A percentile compares a stretch with the other conserved stretches of the same genome.
These are phyloP conservation scores for Pseudocercospora musae DNA, from an alignment of 2,329 filamentous ascomycete genomes.

Conservation along the genomic window DNA sequence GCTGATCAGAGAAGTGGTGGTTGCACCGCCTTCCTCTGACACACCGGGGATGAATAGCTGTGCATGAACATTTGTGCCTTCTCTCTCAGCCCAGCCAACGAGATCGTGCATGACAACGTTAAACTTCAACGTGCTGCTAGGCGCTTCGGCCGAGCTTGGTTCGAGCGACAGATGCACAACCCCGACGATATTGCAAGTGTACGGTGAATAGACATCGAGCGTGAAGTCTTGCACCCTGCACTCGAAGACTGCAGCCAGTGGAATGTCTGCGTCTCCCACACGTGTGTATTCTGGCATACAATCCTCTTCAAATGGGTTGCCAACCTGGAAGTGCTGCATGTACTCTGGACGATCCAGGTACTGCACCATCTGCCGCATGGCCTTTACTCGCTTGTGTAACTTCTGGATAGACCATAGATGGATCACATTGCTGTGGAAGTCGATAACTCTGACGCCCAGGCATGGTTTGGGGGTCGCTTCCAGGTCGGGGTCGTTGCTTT, in stretches of 20 bases:
- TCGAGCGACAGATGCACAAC: conserved; percentile 89
- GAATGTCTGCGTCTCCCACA: conserved; percentile 88
- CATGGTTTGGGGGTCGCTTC: conserved; percentile 84
- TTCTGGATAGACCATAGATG: conserved; percentile 95
- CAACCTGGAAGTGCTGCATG: conserved; percentile 83
- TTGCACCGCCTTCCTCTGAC: conserved; percentile 82
- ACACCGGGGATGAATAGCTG: conserved; percentile 94
- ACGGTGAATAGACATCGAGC: conserved; percentile 85
- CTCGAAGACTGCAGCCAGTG: conserved; percentile 88
- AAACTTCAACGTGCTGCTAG: conserved; percentile 90
- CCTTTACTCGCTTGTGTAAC: conserved; percentile 76
- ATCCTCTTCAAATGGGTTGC: conserved; percentile 84
- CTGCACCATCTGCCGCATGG: conserved; percentile 96
- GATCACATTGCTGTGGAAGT: conserved; percentile 81
- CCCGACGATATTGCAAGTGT: conserved; percentile 85
- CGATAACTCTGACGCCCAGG: conserved; percentile 82
- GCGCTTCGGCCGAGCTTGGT: conserved; percentile 87
- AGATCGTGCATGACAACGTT: conserved; percentile 98
- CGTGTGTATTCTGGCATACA: conserved; percentile 91
- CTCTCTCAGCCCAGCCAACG: conserved; percentile 88
- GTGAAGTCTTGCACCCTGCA: conserved; percentile 91
- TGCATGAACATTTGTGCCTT: conserved; percentile 92
- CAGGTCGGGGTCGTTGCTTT: conserved; percentile 65
- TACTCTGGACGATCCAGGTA: conserved; percentile 95
- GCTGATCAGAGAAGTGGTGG: conserved; percentile 89